Base-by-base conservation (phyloP, 2,329 filamentous ascomycete genomes). In the Epichloe brachyelytri region DNA sequence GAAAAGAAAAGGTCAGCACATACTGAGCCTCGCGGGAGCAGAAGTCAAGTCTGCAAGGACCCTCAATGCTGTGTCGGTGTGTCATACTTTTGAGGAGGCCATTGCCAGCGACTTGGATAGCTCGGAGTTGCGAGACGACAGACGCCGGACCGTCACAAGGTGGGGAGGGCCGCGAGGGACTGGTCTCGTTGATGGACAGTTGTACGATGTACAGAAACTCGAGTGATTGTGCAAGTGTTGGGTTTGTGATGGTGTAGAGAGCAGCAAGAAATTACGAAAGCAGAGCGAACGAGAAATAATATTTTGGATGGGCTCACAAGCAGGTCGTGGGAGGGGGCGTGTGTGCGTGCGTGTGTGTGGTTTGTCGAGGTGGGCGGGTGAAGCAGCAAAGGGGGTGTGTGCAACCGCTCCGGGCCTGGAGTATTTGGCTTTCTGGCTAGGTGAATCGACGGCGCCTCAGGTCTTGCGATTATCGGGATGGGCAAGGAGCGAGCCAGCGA, bases 71-170 rank as follows among this genome's bases (percentile, higher is more conserved):
- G 59, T 57, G 59, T 59, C 58, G 57, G 48, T 59, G 56, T 49
- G 46, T 61, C 63, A 62, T 79, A 80, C 78, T 73, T 79, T 80
- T 65, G 77, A 80, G 63, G 77, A 80, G 66, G 78, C 77, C 78
- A 80, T 80, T 72, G 70, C 70, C 68, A 63, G 65, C 64, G 60
- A 63, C 56, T 63, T 64, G 59, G 58, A 55, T 61, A 62, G 64
- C 60, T 65, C 64, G 59, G 53, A 57, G 59, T 56, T 58, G 62
- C 59, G 61, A 64, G 59, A 60, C 60, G 63, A 62, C 60, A 57
- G 59, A 51, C 54, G 61, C 57, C 60, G 59, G 58, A 63, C 61
- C 59, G 63, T 60, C 62, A 59, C 62, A 54, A 58, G 55, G 55
- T 60, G 54, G 53, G 54, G 54, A 55, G 49, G 52, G 55, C 55